Evolutionary conservation across 176 grass and related monocot genomes (phyloP).

Genomic region (Hordeum marinum): DNA sequence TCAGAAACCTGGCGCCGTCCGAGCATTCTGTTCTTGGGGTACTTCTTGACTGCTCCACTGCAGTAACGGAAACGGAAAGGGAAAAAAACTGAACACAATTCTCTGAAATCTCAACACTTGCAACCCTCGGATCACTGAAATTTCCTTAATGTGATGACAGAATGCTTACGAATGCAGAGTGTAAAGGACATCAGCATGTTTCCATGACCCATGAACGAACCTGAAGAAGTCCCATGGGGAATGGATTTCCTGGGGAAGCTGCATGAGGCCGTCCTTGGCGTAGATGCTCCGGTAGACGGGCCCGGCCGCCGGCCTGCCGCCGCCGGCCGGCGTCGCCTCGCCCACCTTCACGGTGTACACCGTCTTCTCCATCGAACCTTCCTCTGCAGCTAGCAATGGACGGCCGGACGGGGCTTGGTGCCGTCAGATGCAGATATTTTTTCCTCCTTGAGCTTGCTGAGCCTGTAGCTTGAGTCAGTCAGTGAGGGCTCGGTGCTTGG

Average conservation of each 20-base stretch:
- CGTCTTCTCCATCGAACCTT: constrained; percentile 40
- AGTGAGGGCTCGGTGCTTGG: neutral
- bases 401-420: neutral
- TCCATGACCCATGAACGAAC: constrained; percentile 22
- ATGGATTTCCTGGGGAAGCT: constrained; percentile 47
- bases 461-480: neutral
- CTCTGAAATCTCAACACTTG: neutral
- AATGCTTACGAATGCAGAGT: neutral
- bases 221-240: constrained; percentile 96
- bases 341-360: constrained; percentile 74
- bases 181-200: neutral
- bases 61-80: constrained; percentile 3
- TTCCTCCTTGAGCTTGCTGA: neutral
- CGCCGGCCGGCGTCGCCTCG: constrained; percentile 43
- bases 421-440: constrained; percentile 20
- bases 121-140: neutral
- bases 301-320: constrained; percentile 55
- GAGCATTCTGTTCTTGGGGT: constrained; percentile 79
- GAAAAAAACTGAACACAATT: neutral
- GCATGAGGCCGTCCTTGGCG: constrained; percentile 69
- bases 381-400: neutral
- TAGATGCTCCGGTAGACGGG: constrained; percentile 75
- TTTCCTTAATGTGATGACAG: neutral
- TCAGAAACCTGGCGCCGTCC: constrained; percentile 60
- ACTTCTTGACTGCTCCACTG: constrained; percentile 64